Evolutionary conservation across 108 stramenopile species (phyloP).

Genomic region (Nannochloropsis gaditana): DNA sequence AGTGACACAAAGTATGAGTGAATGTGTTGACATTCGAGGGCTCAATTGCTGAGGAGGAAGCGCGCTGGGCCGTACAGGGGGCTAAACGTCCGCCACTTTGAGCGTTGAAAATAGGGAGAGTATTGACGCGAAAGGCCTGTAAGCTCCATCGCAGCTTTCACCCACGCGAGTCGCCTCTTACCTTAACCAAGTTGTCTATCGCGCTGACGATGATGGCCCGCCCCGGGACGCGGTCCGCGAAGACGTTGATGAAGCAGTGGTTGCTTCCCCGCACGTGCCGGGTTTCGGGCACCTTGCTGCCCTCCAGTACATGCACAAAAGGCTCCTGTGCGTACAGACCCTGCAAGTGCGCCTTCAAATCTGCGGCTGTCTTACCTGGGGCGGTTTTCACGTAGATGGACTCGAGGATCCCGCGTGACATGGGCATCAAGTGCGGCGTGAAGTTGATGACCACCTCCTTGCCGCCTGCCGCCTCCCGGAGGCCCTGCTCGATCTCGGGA

Average conservation of each 20-base stretch:
- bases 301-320: constrained; percentile 53
- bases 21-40: background rate
- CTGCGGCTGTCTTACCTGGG: constrained; percentile 34
- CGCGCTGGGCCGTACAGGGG: too few species aligned
- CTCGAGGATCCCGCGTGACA: constrained; percentile 54
- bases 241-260: constrained; percentile 55
- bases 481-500: constrained; percentile 57
- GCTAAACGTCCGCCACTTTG: too few species aligned
- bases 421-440: constrained; percentile 54
- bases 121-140: too few species aligned
- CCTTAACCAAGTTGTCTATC: constrained; percentile 58
- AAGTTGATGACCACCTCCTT: constrained; percentile 41
- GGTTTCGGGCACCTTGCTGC: constrained; percentile 42
- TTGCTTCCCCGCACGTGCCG: constrained; percentile 56
- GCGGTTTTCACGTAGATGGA: constrained; percentile 51
- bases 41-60: too few species aligned
- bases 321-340: constrained; percentile 47
- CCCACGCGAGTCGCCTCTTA: background rate
- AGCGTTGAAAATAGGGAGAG: too few species aligned
- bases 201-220: constrained; percentile 48
- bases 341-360: constrained; percentile 38
- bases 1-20: background rate
- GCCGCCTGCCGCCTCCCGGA: constrained; percentile 36
- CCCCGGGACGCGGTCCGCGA: constrained; percentile 54
- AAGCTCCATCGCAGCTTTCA: too few species aligned